Conservation (phyloP, 441 rosid genomes). For the Gossypium lobatum region DNA sequence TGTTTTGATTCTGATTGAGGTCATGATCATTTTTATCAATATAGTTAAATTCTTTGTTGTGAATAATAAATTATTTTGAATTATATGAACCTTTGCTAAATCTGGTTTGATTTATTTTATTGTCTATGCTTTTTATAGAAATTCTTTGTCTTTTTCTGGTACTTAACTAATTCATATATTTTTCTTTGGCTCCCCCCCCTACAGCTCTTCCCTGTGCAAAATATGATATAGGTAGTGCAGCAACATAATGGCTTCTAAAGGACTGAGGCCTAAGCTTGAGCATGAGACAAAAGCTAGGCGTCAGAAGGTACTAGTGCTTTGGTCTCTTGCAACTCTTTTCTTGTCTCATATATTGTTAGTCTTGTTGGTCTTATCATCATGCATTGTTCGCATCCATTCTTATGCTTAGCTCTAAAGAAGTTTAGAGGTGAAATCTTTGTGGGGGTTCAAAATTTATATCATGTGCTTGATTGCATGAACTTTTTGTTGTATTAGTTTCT, state of each 20-base stretch:
- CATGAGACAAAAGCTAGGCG: conserved; percentile 78
- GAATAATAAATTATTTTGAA: not conserved
- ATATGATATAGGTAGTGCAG: not conserved
- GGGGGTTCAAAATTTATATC: not conserved
- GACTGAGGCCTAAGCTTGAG: conserved; percentile 70
- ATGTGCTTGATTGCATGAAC: not conserved
- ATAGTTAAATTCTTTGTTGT: not conserved
- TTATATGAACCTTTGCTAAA: not conserved
- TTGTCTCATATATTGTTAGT: not conserved
- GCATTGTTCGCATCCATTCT: not conserved
- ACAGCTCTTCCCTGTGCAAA: not conserved
- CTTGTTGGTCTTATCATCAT: not conserved
- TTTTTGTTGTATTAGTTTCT: conserved; percentile 4
- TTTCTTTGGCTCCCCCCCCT: not conserved
- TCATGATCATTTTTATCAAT: not conserved
- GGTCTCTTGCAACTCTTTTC: not conserved
- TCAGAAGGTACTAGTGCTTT: conserved; percentile 52
- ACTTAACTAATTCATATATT: not conserved
- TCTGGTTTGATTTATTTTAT: not conserved
- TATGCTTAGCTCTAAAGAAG: not conserved
- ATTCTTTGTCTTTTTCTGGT: not conserved
- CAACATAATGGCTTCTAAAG: conserved; percentile 19
- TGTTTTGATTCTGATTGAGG: not conserved
- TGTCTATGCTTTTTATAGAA: not conserved
- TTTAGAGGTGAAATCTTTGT: not conserved